Conservation (phyloP, 2,329 filamentous ascomycete genomes). For the Cercospora beticola region DNA sequence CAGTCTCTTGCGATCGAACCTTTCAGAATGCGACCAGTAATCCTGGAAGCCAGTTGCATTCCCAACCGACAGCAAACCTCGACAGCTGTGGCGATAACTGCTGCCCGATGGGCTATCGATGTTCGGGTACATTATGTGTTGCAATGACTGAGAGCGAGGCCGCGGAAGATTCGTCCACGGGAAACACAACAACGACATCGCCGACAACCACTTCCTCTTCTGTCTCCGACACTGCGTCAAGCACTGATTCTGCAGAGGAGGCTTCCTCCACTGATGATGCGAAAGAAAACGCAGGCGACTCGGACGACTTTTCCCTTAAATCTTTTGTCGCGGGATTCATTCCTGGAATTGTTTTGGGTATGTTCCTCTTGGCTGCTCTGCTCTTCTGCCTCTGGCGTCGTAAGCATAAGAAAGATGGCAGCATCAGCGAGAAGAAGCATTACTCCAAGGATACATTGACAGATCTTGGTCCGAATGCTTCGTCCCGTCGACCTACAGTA, state of each 20-base stretch:
- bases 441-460: slow-evolving; percentile 32
- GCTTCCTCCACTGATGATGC: slow-evolving; percentile 11
- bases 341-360: slow-evolving; percentile 37
- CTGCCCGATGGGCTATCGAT: slow-evolving; percentile 72
- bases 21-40: slow-evolving; percentile 60
- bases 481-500: slow-evolving; percentile 27
- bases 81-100: slow-evolving; percentile 60
- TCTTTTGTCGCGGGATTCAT: slow-evolving; percentile 40
- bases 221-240: slow-evolving; percentile 36
- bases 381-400: slow-evolving; percentile 31
- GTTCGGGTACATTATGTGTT: slow-evolving; percentile 60
- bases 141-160: slow-evolving; percentile 31
- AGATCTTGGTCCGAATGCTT: slow-evolving; percentile 28
- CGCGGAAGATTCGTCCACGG: slow-evolving; percentile 9
- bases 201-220: background rate
- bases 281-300: slow-evolving; percentile 10
- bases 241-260: slow-evolving; percentile 41
- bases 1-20: slow-evolving; percentile 63
- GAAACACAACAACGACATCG: slow-evolving; percentile 11
- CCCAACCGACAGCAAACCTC: slow-evolving; percentile 59
- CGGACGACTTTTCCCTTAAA: slow-evolving; percentile 31
- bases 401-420: slow-evolving; percentile 16
- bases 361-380: slow-evolving; percentile 28
- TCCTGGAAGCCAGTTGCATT: slow-evolving; percentile 64
- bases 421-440: slow-evolving; percentile 29